A percentile compares a stretch with the other conserved stretches of the same genome.
phyloP scores from a whole-genome alignment of 1,284 basidiomycete species.

The Agroathelia rolfsii region DNA sequence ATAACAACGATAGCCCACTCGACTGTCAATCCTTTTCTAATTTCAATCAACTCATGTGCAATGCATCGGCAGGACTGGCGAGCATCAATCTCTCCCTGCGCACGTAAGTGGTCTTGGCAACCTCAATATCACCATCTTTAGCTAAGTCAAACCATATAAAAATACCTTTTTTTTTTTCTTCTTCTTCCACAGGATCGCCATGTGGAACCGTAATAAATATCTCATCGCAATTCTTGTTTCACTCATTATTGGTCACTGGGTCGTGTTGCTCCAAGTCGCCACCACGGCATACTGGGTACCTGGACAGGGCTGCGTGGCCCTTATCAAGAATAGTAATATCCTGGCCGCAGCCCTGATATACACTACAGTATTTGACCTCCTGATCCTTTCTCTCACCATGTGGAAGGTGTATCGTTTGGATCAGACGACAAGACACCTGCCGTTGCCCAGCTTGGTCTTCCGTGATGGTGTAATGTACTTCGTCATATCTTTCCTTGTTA shows the following conservation, averaged over 20 bases:
- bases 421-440: no score
- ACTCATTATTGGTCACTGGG: conserved; percentile 68
- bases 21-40: conserved; percentile 65
- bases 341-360: conserved; percentile 63
- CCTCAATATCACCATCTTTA: no score
- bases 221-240: conserved; percentile 44
- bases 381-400: conserved; percentile 48
- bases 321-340: conserved; percentile 41
- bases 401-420: no score
- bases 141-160: no score
- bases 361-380: conserved; percentile 62
- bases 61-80: conserved; percentile 62
- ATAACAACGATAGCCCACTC: conserved; percentile 43
- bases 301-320: conserved; percentile 41
- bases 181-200: conserved; percentile 43
- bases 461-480: conserved; percentile 66
- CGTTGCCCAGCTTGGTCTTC: conserved; percentile 56
- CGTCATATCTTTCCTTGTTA: no score
- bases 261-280: conserved; percentile 62
- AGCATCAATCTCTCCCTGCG: conserved; percentile 73
- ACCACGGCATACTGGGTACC: conserved; percentile 48
- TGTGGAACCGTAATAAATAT: conserved; percentile 55
- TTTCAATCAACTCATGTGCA: conserved; percentile 63
- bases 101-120: no score
- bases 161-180: conserved; percentile 8